Conservation (phyloP, 257 asterid genomes). For the Plantago ovata region DNA sequence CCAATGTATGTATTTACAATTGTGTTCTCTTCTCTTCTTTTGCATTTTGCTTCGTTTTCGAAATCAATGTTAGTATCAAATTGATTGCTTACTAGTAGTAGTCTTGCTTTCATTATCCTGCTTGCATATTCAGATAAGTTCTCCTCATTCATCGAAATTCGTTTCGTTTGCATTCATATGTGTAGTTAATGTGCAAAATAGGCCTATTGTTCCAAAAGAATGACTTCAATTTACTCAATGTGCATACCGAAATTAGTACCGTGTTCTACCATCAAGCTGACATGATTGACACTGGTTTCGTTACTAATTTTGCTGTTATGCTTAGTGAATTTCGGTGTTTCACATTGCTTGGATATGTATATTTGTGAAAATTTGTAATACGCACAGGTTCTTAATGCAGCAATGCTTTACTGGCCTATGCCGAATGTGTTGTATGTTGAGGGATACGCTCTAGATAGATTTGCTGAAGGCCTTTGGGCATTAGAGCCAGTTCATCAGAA, state of each 20-base stretch:
- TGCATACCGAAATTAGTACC: not conserved
- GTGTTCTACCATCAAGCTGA: not conserved
- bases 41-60: not conserved
- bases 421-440: constrained; percentile 80
- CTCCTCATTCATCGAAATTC: too few relatives aligned
- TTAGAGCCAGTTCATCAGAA: constrained; percentile 86
- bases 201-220: too few relatives aligned
- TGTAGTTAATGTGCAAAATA: too few relatives aligned
- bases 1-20: constrained; percentile 50
- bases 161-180: too few relatives aligned
- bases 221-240: too few relatives aligned
- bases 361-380: constrained; percentile 28
- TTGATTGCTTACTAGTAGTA: too few relatives aligned
- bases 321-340: too few relatives aligned
- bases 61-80: not conserved
- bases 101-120: too few relatives aligned
- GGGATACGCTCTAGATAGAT: constrained; percentile 90
- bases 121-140: too few relatives aligned
- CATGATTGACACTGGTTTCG: not conserved
- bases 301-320: too few relatives aligned
- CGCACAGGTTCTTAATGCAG: constrained; percentile 96
- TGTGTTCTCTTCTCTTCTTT: not conserved
- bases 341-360: not conserved
- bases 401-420: constrained; percentile 98
- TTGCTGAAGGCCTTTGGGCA: constrained; percentile 90